Conservation (phyloP, 2,329 filamentous ascomycete genomes). For the Cladobotryum protrusum region DNA sequence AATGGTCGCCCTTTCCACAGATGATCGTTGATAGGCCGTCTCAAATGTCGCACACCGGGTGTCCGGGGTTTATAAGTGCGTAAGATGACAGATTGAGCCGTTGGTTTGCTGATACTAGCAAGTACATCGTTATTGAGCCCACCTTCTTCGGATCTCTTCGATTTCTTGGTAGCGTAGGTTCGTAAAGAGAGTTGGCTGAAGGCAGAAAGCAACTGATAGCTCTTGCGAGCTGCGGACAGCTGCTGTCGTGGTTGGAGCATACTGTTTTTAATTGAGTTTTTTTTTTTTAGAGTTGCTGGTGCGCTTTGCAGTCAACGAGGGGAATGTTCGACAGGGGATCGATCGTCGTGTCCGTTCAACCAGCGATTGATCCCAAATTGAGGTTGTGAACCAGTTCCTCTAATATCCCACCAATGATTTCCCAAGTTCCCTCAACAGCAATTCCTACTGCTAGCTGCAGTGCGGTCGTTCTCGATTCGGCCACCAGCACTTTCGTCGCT, state of each 20-base stretch:
- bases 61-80: slow-evolving; percentile 91
- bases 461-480: neutral
- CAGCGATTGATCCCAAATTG: slow-evolving; percentile 4
- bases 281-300: neutral
- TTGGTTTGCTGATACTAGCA: slow-evolving; percentile 17
- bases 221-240: slow-evolving; percentile 23
- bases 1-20: slow-evolving; percentile 89
- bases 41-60: slow-evolving; percentile 85
- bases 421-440: too few species aligned
- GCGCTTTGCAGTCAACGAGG: slow-evolving; percentile 2
- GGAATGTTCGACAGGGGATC: neutral
- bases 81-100: slow-evolving; percentile 43
- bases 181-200: slow-evolving; percentile 22
- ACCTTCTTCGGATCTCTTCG: slow-evolving; percentile 15
- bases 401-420: too few species aligned
- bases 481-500: neutral
- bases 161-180: slow-evolving; percentile 25
- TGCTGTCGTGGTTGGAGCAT: slow-evolving; percentile 29
- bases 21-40: slow-evolving; percentile 90
- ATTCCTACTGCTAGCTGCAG: neutral
- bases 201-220: slow-evolving; percentile 22
- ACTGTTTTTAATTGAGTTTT: neutral
- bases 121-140: slow-evolving; percentile 16
- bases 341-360: neutral
- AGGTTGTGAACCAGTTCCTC: too few species aligned